Conservation (phyloP, 2,329 filamentous ascomycete species). For the Parastagonospora nodorum region DNA sequence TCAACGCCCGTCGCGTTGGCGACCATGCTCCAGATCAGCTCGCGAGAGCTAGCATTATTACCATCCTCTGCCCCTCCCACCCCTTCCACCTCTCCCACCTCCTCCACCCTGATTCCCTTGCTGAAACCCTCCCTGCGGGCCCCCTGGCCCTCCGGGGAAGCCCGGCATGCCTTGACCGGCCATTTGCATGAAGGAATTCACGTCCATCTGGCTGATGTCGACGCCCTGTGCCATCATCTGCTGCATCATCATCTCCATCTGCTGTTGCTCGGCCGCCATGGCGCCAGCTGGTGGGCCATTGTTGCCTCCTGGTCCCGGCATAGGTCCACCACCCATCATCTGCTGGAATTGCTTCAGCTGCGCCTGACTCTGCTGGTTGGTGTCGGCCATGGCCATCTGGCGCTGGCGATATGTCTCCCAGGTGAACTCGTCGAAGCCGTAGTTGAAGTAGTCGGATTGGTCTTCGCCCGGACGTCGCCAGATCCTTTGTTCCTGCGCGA, state of each 20-base stretch:
- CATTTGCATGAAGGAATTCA: conserved; percentile 44
- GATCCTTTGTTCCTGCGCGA: conserved; percentile 78
- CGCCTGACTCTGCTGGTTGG: conserved; percentile 80
- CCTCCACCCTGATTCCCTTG: conserved; percentile 37
- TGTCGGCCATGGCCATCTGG: conserved; percentile 77
- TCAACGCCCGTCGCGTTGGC: neutral
- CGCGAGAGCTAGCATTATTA: conserved; percentile 2
- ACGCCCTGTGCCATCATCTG: conserved; percentile 57
- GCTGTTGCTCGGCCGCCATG: conserved; percentile 53
- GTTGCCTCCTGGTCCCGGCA: conserved; percentile 22
- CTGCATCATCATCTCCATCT: conserved; percentile 66
- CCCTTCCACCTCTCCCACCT: conserved; percentile 34
- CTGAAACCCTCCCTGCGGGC: conserved; percentile 33
- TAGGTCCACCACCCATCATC: conserved; percentile 52
- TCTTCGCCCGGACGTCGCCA: conserved; percentile 96
- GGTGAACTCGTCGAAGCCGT: conserved; percentile 97
- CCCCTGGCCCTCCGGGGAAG: conserved; percentile 25
- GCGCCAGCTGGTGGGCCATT: conserved; percentile 22
- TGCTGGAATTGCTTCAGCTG: conserved; percentile 65
- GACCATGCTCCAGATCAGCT: neutral
- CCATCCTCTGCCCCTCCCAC: conserved; percentile 32
- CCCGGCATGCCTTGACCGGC: conserved; percentile 38
- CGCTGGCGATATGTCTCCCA: conserved; percentile 94
- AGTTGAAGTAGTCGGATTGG: conserved; percentile 97
- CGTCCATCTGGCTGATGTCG: conserved; percentile 42